Percentiles rank a stretch among this genome's conserved stretches.
Evolutionary conservation across 257 asterid species (phyloP).

Genomic region (Ehretia macrophylla): DNA sequence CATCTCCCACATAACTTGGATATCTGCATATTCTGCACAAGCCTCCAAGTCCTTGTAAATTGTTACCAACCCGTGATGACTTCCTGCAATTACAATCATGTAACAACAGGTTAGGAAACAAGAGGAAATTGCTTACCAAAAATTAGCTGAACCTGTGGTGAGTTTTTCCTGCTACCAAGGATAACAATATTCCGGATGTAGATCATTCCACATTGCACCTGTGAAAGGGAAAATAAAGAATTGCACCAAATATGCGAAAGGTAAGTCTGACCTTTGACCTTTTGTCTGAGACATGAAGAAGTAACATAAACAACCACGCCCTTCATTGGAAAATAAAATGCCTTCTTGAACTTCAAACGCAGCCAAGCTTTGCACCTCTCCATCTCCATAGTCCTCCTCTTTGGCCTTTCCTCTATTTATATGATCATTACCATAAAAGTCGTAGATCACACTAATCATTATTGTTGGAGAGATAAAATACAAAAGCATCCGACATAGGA

Average conservation of each 20-base stretch:
- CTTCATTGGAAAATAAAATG: conserved; percentile 35
- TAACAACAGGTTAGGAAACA: background rate
- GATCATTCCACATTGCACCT: too few species aligned
- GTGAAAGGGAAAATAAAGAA: background rate
- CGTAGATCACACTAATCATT: background rate
- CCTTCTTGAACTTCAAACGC: conserved; percentile 37
- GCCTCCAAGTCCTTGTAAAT: conserved; percentile 64
- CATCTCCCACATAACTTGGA: conserved; percentile 71
- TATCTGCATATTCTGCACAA: conserved; percentile 56
- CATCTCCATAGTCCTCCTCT: conserved; percentile 29
- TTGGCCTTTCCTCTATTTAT: conserved; percentile 20
- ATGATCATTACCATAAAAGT: conserved; percentile 1
- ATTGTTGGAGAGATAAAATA: background rate
- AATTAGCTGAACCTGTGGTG: too few species aligned
- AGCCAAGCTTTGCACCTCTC: conserved; percentile 35
- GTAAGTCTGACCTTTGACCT: conserved; percentile 35
- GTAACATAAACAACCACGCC: conserved; percentile 17
- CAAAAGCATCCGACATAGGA: conserved; percentile 24
- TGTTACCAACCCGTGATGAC: conserved; percentile 31
- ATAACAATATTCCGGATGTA: too few species aligned
- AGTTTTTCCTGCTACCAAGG: too few species aligned
- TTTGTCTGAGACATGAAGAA: conserved; percentile 36
- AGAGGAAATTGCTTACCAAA: background rate
- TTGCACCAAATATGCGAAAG: background rate
- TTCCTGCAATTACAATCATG: conserved; percentile 26